A percentile compares a stretch with the other conserved stretches of the same genome.
Evolutionary conservation across 495 filamentous ascomycete species (phyloP).

Genomic region (Penicillium roqueforti): DNA sequence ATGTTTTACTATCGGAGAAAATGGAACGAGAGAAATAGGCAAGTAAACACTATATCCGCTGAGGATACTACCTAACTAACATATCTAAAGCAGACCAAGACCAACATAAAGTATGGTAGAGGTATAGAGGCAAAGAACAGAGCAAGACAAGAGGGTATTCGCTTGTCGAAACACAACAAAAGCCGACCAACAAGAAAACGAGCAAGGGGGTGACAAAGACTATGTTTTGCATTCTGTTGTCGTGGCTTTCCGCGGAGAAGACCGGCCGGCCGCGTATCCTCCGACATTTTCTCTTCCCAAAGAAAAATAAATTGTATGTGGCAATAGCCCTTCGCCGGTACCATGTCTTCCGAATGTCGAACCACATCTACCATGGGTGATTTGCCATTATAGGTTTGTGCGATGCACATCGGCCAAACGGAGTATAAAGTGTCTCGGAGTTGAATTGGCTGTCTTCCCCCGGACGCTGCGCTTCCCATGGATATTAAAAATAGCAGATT

Average conservation of each 20-base stretch:
- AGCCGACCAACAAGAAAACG: not conserved
- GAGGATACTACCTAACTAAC: too few species aligned
- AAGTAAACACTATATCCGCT: not conserved
- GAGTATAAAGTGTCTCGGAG: not conserved
- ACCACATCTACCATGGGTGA: not conserved
- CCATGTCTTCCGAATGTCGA: not conserved
- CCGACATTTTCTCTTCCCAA: not conserved
- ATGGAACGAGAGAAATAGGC: not conserved
- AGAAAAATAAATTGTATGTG: not conserved
- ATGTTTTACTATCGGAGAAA: not conserved
- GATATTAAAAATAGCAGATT: constrained; percentile 2
- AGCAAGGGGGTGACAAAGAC: not conserved
- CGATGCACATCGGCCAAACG: not conserved
- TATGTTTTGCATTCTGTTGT: not conserved
- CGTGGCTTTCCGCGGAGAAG: constrained; percentile 15
- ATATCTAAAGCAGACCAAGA: not conserved
- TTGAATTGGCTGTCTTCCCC: not conserved
- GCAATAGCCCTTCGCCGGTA: not conserved
- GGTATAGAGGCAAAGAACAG: not conserved
- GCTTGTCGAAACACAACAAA: constrained; percentile 14
- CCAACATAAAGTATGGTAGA: not conserved
- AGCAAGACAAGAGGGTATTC: constrained; percentile 22
- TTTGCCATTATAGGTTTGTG: not conserved
- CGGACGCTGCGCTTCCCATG: constrained; percentile 3
- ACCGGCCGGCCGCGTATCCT: not conserved